Evolutionary conservation across 129 eudicot genomes (phyloP).

Genomic region (Kitagawia praeruptora): DNA sequence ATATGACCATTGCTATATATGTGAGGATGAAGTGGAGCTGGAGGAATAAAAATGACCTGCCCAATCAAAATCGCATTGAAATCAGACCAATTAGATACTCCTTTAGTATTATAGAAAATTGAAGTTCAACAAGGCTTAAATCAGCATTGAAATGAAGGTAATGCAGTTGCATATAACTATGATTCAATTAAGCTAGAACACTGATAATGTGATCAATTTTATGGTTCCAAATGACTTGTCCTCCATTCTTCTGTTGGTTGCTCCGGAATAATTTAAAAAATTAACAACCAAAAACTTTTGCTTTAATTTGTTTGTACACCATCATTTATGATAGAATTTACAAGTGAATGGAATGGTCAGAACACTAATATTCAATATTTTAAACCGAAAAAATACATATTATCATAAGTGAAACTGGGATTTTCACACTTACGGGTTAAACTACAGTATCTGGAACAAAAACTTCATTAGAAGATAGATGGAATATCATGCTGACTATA

Average conservation of each 20-base stretch:
- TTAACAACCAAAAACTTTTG: background rate
- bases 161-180: background rate
- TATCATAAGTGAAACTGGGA: too few relatives aligned
- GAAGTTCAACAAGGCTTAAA: background rate
- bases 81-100: constrained; percentile 11
- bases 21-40: constrained; percentile 83
- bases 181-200: background rate
- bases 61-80: constrained; percentile 12
- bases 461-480: too few relatives aligned
- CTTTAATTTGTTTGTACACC: background rate
- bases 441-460: too few relatives aligned
- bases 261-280: background rate
- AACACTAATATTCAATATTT: too few relatives aligned
- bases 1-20: constrained; percentile 91
- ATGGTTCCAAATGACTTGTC: background rate
- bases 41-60: constrained; percentile 71
- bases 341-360: background rate
- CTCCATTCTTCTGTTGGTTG: background rate
- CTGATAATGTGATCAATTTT: background rate
- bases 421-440: too few relatives aligned
- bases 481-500: too few relatives aligned
- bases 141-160: background rate
- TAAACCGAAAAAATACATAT: too few relatives aligned
- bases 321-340: background rate
- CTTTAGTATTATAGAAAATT: too few relatives aligned